Base-by-base conservation (phyloP, 2,329 filamentous ascomycete genomes). In the Talaromyces sp. region DNA sequence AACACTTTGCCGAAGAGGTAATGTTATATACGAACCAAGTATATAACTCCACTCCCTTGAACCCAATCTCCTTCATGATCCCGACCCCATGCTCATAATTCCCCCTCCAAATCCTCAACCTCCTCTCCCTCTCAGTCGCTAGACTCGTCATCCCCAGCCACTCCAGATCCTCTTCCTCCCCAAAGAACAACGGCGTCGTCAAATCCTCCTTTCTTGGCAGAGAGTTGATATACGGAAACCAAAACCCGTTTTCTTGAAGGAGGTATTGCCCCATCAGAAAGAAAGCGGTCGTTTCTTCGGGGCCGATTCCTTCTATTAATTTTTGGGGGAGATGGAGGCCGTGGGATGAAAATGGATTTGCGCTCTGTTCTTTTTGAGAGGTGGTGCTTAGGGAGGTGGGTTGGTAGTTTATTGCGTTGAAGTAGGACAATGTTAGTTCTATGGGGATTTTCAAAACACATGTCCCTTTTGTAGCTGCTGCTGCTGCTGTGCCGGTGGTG, bases 221-320 rank as follows among this genome's bases (percentile, higher is more conserved):
- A 0, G 85, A 84, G 10, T 78, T 77, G 68, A 92, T 85, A 75
- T 93, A 93, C 1, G 87, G 83, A 73, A 80, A 82, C 90, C 90
- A 93, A 69, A 85, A 86, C 0, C 89, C 90, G 1, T 81, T 71
- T 1, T 76, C 63, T 1, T 84, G 85, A 2, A 83, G 76, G 37
- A 92, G 79, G 71, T 87, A 88, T 73, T 93, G 86, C 67, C 88
- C 85, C 72, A 90, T 82, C 6, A 93, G 81, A 68, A 90, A 89
- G 75, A 92, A 89, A 3, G 88, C 84, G 9, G 86, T 84, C 58
- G 88, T 77, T 64, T 90, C 85, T 68, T 90, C 84, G 0, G 86
- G 82, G 1, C 84, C 83, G 1, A 82, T 75, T 4, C 72, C 70
- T 0, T 79, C 70, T 56, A 89, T 74, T 68, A 90, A 87, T 1